These are phyloP conservation scores for Leishmania turanica DNA, from an alignment of 208 protist genomes.

Conservation along the genomic window DNA sequence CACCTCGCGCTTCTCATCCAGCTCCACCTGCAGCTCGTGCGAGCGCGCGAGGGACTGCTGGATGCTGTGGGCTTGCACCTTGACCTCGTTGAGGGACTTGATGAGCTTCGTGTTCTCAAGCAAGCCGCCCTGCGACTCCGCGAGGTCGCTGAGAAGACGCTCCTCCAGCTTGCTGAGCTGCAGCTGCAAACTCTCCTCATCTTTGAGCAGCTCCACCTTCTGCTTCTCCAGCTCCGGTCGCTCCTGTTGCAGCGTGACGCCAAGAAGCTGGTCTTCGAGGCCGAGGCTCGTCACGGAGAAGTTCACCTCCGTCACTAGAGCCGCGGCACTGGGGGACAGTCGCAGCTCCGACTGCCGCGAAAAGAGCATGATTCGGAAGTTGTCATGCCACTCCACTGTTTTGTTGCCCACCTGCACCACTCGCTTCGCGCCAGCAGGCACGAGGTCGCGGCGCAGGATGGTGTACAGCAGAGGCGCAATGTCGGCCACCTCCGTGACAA, in stretches of 20 bases:
- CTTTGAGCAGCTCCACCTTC: constrained; percentile 92
- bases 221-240: constrained; percentile 96
- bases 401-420: constrained; percentile 97
- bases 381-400: constrained; percentile 96
- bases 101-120: constrained; percentile 96
- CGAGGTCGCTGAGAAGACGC: constrained; percentile 92
- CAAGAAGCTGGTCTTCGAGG: constrained; percentile 96
- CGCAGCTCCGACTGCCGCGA: constrained; percentile 90
- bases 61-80: constrained; percentile 90
- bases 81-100: constrained; percentile 94
- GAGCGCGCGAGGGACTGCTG: constrained; percentile 85
- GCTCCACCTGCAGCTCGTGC: constrained; percentile 82
- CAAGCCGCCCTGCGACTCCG: constrained; percentile 92
- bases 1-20: constrained; percentile 95
- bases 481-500: constrained; percentile 95
- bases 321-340: constrained; percentile 87
- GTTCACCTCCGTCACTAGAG: constrained; percentile 95
- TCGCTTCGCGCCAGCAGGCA: constrained; percentile 88
- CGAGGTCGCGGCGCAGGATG: constrained; percentile 94
- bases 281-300: constrained; percentile 96
- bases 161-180: constrained; percentile 94
- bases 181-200: constrained; percentile 96
- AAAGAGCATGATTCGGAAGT: constrained; percentile 95
- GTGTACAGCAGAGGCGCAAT: constrained; percentile 96
- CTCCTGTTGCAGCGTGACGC: constrained; percentile 95